A percentile compares a stretch with the other conserved stretches of the same genome.
phyloP scores from a whole-genome alignment of 176 grass and related monocot species.

The Eleusine coracana region DNA sequence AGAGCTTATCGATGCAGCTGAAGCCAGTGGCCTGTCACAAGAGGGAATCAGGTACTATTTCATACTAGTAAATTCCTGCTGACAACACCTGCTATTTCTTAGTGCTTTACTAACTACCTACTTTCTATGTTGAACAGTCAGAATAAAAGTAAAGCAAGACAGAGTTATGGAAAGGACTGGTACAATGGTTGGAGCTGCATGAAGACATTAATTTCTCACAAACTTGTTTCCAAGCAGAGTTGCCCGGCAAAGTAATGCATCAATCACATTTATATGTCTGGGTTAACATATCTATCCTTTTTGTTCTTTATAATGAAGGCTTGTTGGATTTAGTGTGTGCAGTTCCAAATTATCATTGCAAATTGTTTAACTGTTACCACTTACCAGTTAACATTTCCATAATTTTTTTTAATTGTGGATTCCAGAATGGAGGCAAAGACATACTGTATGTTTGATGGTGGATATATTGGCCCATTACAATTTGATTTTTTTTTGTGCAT shows the following conservation, averaged over 20 bases:
- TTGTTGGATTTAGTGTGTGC: not conserved
- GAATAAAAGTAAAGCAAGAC: slow-evolving; percentile 72
- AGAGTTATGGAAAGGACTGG: slow-evolving; percentile 63
- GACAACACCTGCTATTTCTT: slow-evolving; percentile 17
- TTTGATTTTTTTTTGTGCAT: slow-evolving; percentile 2
- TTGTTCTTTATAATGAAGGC: not conserved
- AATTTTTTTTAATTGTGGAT: not conserved
- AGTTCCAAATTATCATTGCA: not conserved
- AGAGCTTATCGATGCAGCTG: slow-evolving; percentile 87
- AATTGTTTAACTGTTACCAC: slow-evolving; percentile 2
- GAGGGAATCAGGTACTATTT: slow-evolving; percentile 67
- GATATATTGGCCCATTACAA: not conserved
- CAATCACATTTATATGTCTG: not conserved
- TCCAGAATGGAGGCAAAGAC: not conserved
- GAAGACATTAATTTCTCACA: slow-evolving; percentile 69
- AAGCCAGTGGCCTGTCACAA: slow-evolving; percentile 79
- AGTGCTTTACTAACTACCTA: slow-evolving; percentile 17
- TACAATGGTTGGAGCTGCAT: slow-evolving; percentile 92
- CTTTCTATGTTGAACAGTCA: slow-evolving; percentile 51
- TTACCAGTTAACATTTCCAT: not conserved
- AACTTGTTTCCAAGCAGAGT: slow-evolving; percentile 60
- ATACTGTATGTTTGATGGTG: slow-evolving; percentile 7
- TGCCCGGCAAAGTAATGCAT: slow-evolving; percentile 74
- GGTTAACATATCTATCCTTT: not conserved
- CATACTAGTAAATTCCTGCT: not conserved